phyloP scores from a whole-genome alignment of 2,329 filamentous ascomycete species.

The Botryotinia calthae region DNA sequence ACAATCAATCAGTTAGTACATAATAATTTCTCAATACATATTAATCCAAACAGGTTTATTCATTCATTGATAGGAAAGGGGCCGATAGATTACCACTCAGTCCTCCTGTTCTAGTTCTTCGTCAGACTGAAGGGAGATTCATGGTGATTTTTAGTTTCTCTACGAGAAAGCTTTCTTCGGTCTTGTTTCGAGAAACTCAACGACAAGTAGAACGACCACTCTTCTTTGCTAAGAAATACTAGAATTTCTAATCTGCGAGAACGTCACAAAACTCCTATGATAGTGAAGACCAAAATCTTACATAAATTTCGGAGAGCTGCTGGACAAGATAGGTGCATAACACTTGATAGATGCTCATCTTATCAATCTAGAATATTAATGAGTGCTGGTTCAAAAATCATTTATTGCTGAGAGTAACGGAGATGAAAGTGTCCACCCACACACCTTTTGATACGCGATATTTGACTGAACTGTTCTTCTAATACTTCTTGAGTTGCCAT shows the following conservation, averaged over 20 bases:
- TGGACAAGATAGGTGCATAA: background rate
- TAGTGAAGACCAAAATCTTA: background rate
- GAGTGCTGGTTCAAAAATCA: background rate
- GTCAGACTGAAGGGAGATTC: background rate
- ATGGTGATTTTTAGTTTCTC: too few relatives aligned
- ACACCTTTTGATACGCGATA: background rate
- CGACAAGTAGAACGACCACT: background rate
- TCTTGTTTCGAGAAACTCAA: background rate
- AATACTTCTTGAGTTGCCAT: background rate
- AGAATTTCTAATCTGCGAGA: background rate
- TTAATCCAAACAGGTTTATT: background rate
- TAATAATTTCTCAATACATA: background rate
- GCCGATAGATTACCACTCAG: accelerated
- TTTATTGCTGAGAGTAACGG: background rate
- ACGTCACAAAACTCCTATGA: background rate
- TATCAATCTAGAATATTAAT: too few relatives aligned
- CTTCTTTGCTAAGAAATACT: too few relatives aligned
- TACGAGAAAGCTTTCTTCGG: too few relatives aligned
- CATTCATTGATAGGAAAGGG: background rate
- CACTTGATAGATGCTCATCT: too few relatives aligned
- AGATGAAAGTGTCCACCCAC: background rate
- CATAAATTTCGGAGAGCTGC: accelerated
- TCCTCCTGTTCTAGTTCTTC: accelerated
- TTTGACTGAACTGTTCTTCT: accelerated
- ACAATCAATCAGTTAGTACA: background rate